Percentiles rank a stretch among this genome's conserved stretches.
These are phyloP conservation scores for Puccinia brachypodii DNA, from an alignment of 1,284 basidiomycete genomes.

Conservation along the genomic window DNA sequence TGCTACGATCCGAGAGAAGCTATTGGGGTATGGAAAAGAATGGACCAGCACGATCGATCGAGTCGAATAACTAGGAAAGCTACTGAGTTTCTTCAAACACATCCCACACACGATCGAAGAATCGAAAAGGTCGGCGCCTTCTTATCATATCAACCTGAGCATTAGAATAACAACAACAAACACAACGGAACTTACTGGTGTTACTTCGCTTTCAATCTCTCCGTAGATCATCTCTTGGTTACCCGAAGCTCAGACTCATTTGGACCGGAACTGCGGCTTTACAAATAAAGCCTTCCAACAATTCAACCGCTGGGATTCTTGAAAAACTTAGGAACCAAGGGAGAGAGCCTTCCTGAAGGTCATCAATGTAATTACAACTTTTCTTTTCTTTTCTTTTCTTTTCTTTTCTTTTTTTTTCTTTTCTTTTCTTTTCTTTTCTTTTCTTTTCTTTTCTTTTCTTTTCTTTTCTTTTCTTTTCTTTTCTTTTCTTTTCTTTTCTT, in stretches of 20 bases:
- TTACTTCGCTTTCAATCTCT: neutral
- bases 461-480: neutral
- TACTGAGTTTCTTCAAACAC: conserved; percentile 48
- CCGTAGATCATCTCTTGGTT: conserved; percentile 44
- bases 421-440: neutral
- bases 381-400: neutral
- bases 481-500: neutral
- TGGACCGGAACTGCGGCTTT: conserved; percentile 29
- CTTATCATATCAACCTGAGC: too few relatives aligned
- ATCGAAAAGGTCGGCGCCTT: conserved; percentile 31
- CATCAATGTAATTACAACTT: neutral
- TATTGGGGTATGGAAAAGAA: conserved; percentile 44
- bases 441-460: neutral
- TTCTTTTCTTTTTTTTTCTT: neutral
- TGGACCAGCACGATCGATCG: conserved; percentile 46
- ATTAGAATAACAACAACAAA: neutral
- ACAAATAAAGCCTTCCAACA: conserved; percentile 12
- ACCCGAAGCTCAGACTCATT: conserved; percentile 32
- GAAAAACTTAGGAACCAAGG: neutral
- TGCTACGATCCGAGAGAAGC: conserved; percentile 52
- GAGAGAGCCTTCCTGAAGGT: neutral
- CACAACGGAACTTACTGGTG: too few relatives aligned
- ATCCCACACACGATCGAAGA: conserved; percentile 38
- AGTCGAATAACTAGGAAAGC: conserved; percentile 52
- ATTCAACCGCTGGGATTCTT: conserved; percentile 20